phyloP scores from a whole-genome alignment of 352 stramenopile genomes.

The Phytophthora sp. region DNA sequence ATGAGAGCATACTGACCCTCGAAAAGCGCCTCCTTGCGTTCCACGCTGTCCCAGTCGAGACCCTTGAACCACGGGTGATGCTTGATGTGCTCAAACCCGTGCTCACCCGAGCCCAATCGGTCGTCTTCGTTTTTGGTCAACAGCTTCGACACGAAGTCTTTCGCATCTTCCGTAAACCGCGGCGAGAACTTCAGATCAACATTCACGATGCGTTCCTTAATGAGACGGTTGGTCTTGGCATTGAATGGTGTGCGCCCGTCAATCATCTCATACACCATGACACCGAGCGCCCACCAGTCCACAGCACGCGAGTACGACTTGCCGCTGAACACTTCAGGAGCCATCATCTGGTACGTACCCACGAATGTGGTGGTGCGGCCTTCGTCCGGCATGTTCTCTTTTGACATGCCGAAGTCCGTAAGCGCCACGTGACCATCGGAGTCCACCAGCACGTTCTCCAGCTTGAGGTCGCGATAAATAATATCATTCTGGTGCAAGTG shows the following conservation, averaged over 20 bases:
- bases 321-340: constrained; percentile 88
- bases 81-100: constrained; percentile 90
- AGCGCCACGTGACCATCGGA: constrained; percentile 95
- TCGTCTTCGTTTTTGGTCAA: constrained; percentile 94
- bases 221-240: constrained; percentile 85
- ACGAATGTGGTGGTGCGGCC: constrained; percentile 90
- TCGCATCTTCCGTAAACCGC: constrained; percentile 81
- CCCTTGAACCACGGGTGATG: constrained; percentile 87
- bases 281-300: constrained; percentile 89
- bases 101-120: constrained; percentile 92
- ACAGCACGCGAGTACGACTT: constrained; percentile 90
- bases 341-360: constrained; percentile 94
- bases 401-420: constrained; percentile 99
- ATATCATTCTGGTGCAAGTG: constrained; percentile 95
- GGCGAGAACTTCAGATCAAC: constrained; percentile 85
- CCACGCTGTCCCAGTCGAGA: constrained; percentile 87
- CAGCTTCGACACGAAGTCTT: constrained; percentile 87
- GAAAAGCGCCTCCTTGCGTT: constrained; percentile 61
- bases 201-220: constrained; percentile 86
- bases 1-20: constrained; percentile 78
- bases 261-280: constrained; percentile 92
- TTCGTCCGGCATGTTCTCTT: constrained; percentile 95
- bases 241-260: constrained; percentile 88
- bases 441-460: constrained; percentile 98
- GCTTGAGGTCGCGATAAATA: constrained; percentile 98